Percentiles rank a stretch among this genome's conserved stretches.
phyloP scores from a whole-genome alignment of 805 yeast species.

The Clavispora asparagi region DNA sequence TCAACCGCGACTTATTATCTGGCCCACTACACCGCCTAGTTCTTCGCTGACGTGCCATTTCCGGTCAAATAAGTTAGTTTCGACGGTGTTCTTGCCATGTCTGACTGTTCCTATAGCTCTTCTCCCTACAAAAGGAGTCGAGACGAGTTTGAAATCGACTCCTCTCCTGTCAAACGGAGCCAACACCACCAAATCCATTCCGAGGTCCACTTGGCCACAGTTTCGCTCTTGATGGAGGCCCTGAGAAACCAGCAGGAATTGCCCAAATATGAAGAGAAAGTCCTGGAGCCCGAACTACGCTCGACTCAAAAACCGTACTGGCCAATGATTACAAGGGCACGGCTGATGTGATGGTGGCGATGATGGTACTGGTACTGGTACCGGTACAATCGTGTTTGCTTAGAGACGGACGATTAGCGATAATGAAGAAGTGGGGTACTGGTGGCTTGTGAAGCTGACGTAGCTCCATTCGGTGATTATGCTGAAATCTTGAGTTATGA shows the following conservation, averaged over 20 bases:
- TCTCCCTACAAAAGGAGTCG: slow-evolving; percentile 10
- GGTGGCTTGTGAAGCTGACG: no score
- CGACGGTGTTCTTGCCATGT: background rate
- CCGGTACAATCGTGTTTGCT: no score
- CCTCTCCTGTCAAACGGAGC: slow-evolving; percentile 11
- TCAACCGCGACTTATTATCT: background rate
- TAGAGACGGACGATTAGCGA: no score
- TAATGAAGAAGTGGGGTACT: no score
- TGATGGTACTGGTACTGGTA: no score
- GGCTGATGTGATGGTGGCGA: background rate
- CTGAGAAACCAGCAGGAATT: slow-evolving; percentile 10
- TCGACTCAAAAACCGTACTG: slow-evolving; percentile 13
- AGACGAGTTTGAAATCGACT: slow-evolving; percentile 7
- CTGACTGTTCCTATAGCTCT: background rate
- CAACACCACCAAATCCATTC: slow-evolving; percentile 26
- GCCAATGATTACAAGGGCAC: slow-evolving; percentile 8
- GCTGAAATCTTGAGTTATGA: no score
- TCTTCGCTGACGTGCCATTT: no score
- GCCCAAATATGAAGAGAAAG: background rate
- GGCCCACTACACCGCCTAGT: no score
- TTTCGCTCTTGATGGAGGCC: slow-evolving; percentile 28
- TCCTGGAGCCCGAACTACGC: background rate
- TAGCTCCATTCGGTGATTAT: no score
- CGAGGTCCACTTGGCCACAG: slow-evolving; percentile 26
- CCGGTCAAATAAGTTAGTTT: no score